Evolutionary conservation across 176 grass and related monocot genomes (phyloP).

Genomic region (Dendrocalamus sinicus): DNA sequence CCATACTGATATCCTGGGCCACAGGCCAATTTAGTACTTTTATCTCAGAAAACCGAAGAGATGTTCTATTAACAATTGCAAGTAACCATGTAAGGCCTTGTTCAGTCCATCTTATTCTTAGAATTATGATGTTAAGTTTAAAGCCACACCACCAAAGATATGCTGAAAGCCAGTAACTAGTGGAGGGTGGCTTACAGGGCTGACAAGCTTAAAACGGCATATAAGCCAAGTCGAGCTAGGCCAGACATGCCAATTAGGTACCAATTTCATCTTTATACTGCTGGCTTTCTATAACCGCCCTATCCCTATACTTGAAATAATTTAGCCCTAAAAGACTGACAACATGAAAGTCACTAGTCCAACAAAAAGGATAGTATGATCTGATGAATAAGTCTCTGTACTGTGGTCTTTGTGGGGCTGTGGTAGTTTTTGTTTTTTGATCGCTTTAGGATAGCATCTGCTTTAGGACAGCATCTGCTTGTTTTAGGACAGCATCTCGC

Average conservation of each 20-base stretch:
- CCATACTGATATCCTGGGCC: background rate
- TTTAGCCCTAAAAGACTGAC: background rate
- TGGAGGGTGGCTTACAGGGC: background rate
- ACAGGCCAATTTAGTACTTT: background rate
- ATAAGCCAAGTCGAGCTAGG: constrained; percentile 12
- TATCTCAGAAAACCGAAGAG: background rate
- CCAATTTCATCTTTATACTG: background rate
- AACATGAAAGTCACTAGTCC: background rate
- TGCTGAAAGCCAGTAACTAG: background rate
- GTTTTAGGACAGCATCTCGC: too few species aligned
- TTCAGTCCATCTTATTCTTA: background rate
- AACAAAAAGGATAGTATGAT: background rate
- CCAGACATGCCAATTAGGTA: constrained; percentile 3
- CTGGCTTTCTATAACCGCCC: background rate
- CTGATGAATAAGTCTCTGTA: too few species aligned
- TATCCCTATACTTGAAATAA: constrained; percentile 2
- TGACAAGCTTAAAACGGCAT: background rate
- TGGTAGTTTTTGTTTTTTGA: too few species aligned
- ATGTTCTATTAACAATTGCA: constrained; percentile 11
- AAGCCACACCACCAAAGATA: background rate
- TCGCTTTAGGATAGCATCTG: too few species aligned
- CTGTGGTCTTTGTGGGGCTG: too few species aligned
- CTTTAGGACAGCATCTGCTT: too few species aligned
- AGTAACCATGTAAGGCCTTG: background rate
- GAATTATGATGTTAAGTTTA: background rate